These are phyloP conservation scores for Yarrowia alimentaria DNA, from an alignment of 805 yeast genomes.

Conservation along the genomic window DNA sequence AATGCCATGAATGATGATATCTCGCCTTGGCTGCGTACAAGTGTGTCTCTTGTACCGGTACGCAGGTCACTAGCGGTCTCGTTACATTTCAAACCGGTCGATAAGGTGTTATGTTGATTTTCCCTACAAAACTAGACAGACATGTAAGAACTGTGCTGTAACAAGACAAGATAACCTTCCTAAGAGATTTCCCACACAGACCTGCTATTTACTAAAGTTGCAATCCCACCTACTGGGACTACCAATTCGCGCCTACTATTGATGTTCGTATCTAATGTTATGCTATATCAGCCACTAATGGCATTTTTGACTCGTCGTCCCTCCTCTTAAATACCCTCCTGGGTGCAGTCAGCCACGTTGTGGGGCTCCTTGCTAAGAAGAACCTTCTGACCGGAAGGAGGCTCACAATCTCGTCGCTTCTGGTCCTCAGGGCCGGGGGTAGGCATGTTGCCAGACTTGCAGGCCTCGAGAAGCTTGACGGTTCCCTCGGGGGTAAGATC, in stretches of 20 bases:
- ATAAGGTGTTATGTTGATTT: too few relatives aligned
- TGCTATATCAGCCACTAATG: slow-evolving; percentile 24
- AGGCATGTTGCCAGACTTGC: slow-evolving; percentile 61
- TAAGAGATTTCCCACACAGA: too few relatives aligned
- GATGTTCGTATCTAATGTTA: slow-evolving; percentile 23
- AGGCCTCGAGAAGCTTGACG: slow-evolving; percentile 56
- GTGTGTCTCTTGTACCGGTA: too few relatives aligned
- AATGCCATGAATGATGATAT: slow-evolving; percentile 1
- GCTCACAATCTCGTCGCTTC: slow-evolving; percentile 70
- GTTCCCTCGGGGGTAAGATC: slow-evolving; percentile 72
- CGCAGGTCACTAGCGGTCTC: too few relatives aligned
- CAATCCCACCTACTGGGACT: too few relatives aligned
- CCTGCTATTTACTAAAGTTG: too few relatives aligned
- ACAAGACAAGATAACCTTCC: too few relatives aligned
- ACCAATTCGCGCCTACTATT: too few relatives aligned
- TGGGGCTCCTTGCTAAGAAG: slow-evolving; percentile 60
- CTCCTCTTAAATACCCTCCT: slow-evolving; percentile 38
- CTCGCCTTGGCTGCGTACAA: too few relatives aligned
- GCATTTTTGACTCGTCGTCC: slow-evolving; percentile 25
- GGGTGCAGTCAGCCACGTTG: slow-evolving; percentile 67
- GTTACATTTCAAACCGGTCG: too few relatives aligned
- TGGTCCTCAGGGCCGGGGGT: slow-evolving; percentile 68
- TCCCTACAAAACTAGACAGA: too few relatives aligned
- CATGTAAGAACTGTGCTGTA: too few relatives aligned
- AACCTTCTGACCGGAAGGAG: slow-evolving; percentile 65